phyloP scores from a whole-genome alignment of 2,329 filamentous ascomycete species.

The Leptoxyphium fumago region DNA sequence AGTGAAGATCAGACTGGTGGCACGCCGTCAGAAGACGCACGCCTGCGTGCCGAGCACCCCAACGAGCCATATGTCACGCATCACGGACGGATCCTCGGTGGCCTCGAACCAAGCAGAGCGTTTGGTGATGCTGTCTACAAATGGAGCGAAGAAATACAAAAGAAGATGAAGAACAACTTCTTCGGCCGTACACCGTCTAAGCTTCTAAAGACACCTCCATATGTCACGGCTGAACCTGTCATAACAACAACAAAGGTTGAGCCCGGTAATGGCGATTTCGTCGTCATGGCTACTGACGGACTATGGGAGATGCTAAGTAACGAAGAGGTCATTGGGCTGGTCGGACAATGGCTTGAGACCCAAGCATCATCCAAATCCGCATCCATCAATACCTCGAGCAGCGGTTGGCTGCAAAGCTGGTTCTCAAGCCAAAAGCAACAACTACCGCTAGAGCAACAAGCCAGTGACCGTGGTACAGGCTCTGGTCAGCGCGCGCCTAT shows the following conservation, averaged over 20 bases:
- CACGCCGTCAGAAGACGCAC: constrained; percentile 69
- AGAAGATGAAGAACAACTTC: constrained; percentile 69
- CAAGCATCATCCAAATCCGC: constrained; percentile 33
- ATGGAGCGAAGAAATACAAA: constrained; percentile 75
- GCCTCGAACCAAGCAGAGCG: constrained; percentile 80
- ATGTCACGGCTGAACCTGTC: constrained; percentile 91
- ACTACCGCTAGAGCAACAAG: constrained; percentile 59
- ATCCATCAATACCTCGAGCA: constrained; percentile 21
- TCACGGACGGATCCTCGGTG: constrained; percentile 81
- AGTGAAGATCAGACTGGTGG: constrained; percentile 89
- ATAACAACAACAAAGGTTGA: constrained; percentile 86
- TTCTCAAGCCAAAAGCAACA: constrained; percentile 33
- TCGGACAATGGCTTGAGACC: constrained; percentile 89
- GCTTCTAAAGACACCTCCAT: constrained; percentile 78
- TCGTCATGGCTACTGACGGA: constrained; percentile 92
- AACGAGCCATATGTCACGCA: constrained; percentile 75
- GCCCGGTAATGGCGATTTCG: constrained; percentile 80
- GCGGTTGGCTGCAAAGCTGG: constrained; percentile 61
- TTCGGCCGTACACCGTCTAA: constrained; percentile 69
- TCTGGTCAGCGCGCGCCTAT: constrained; percentile 76
- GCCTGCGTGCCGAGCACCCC: constrained; percentile 74
- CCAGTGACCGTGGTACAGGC: constrained; percentile 26
- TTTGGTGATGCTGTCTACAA: constrained; percentile 97
- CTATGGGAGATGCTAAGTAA: constrained; percentile 99
- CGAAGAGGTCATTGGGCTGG: constrained; percentile 90